Evolutionary conservation across 169 alveolate species (phyloP).

Genomic region (Sarcocystis neurona): DNA sequence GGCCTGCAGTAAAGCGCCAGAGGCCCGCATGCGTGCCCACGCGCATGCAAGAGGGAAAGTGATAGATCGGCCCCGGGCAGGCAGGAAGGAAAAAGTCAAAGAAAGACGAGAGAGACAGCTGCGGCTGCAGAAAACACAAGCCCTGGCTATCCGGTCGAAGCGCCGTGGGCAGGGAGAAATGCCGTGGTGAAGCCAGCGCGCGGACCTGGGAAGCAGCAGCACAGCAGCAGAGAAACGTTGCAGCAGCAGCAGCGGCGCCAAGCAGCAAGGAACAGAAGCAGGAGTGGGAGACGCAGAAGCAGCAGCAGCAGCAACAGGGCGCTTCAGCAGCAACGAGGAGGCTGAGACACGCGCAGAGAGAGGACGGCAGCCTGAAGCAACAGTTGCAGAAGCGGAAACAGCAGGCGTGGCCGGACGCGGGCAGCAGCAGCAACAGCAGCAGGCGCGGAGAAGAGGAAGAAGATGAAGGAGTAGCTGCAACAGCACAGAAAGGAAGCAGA

Average conservation of each 20-base stretch:
- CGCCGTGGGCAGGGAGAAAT: constrained; percentile 64
- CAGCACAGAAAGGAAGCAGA: background rate
- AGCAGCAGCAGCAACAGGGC: no score
- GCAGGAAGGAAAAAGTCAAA: constrained; percentile 66
- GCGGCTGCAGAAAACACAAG: constrained; percentile 74
- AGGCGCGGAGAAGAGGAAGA: background rate
- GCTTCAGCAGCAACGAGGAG: no score
- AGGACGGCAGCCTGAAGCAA: background rate
- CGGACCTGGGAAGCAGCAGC: constrained; percentile 67
- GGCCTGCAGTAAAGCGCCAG: constrained; percentile 76
- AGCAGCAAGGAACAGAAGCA: background rate
- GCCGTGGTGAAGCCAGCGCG: constrained; percentile 67
- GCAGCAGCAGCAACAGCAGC: background rate
- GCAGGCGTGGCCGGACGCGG: background rate
- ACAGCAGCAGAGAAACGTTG: background rate
- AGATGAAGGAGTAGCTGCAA: background rate
- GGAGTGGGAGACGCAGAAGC: no score
- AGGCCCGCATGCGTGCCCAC: constrained; percentile 76
- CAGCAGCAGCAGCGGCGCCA: background rate
- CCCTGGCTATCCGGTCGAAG: constrained; percentile 77
- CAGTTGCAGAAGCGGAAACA: background rate
- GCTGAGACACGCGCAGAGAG: no score
- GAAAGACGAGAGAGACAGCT: constrained; percentile 67
- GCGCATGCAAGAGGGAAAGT: constrained; percentile 62
- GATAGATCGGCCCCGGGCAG: constrained; percentile 74